Conservation (phyloP, 2,329 filamentous ascomycete species). For the Biscogniauxia marginata region DNA sequence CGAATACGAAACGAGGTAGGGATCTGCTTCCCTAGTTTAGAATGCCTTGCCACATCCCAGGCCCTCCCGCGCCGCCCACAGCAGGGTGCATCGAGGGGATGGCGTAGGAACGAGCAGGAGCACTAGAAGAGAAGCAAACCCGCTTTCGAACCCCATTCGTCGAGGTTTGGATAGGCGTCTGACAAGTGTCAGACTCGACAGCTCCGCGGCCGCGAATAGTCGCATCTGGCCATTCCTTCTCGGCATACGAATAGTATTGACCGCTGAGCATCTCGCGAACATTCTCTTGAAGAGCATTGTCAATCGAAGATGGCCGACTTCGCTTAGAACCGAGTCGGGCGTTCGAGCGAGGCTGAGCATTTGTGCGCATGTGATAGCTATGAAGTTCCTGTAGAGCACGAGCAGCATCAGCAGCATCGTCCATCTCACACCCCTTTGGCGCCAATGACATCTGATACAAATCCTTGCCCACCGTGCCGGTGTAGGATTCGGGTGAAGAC, state of each 20-base stretch:
- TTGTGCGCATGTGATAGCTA: slow-evolving; percentile 44
- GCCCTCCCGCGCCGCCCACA: slow-evolving; percentile 50
- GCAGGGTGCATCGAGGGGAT: slow-evolving; percentile 48
- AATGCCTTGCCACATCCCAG: slow-evolving; percentile 67
- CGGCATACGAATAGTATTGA: slow-evolving; percentile 33
- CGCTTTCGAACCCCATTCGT: slow-evolving; percentile 57
- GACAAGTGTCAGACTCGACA: slow-evolving; percentile 16
- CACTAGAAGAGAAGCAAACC: slow-evolving; percentile 64
- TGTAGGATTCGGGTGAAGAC: slow-evolving; percentile 58
- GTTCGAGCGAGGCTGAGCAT: slow-evolving; percentile 32
- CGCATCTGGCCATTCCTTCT: slow-evolving; percentile 36
- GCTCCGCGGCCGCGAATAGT: slow-evolving; percentile 39
- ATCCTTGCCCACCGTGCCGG: slow-evolving; percentile 51
- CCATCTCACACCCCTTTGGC: slow-evolving; percentile 46
- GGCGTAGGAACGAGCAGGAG: slow-evolving; percentile 43
- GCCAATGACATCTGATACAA: slow-evolving; percentile 48
- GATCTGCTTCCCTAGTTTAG: slow-evolving; percentile 46
- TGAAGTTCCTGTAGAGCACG: slow-evolving; percentile 61
- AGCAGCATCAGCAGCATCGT: slow-evolving; percentile 55
- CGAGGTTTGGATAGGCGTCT: slow-evolving; percentile 35
- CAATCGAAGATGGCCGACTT: slow-evolving; percentile 57
- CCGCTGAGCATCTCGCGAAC: slow-evolving; percentile 60
- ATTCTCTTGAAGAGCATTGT: slow-evolving; percentile 63
- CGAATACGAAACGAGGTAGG: slow-evolving; percentile 5
- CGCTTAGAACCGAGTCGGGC: slow-evolving; percentile 53